Conservation (phyloP, 495 filamentous ascomycete genomes). For the Aspergillus incahuasiensis region DNA sequence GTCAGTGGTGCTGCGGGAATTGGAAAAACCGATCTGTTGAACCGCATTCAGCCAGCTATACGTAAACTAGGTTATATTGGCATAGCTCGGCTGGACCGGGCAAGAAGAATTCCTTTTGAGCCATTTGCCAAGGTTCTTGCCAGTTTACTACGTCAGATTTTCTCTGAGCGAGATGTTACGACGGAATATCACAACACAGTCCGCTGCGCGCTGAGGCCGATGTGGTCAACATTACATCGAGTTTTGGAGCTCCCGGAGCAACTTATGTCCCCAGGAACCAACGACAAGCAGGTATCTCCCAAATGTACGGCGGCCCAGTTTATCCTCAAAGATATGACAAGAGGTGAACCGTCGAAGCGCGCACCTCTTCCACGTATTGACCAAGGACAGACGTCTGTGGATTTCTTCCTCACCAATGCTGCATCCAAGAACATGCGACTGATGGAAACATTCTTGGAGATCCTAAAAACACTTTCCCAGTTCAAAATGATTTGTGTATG, state of each 20-base stretch:
- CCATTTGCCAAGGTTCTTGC: conserved; percentile 75
- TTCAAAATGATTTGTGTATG: conserved; percentile 79
- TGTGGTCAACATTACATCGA: conserved; percentile 73
- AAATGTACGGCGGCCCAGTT: conserved; percentile 27
- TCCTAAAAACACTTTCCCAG: conserved; percentile 70
- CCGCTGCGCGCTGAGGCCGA: conserved; percentile 64
- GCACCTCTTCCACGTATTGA: conserved; percentile 31
- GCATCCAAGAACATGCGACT: conserved; percentile 71
- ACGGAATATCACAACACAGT: conserved; percentile 76
- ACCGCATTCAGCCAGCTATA: conserved; percentile 68
- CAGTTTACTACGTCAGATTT: conserved; percentile 83
- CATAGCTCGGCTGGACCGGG: conserved; percentile 79
- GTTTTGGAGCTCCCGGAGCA: conserved; percentile 77
- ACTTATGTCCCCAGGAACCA: conserved; percentile 48
- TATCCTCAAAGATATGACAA: conserved; percentile 26
- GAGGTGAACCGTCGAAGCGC: conserved; percentile 33
- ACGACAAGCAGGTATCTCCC: conserved; percentile 34
- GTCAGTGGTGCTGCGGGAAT: conserved; percentile 73
- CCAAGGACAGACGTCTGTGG: conserved; percentile 54
- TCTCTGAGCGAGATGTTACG: conserved; percentile 80
- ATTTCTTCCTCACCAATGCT: conserved; percentile 65
- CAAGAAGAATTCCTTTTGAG: conserved; percentile 75
- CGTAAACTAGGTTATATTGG: conserved; percentile 76
- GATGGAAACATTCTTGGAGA: conserved; percentile 78
- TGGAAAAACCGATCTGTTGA: conserved; percentile 79